phyloP scores from a whole-genome alignment of 2,329 filamentous ascomycete genomes.

The Ascochyta lentis region DNA sequence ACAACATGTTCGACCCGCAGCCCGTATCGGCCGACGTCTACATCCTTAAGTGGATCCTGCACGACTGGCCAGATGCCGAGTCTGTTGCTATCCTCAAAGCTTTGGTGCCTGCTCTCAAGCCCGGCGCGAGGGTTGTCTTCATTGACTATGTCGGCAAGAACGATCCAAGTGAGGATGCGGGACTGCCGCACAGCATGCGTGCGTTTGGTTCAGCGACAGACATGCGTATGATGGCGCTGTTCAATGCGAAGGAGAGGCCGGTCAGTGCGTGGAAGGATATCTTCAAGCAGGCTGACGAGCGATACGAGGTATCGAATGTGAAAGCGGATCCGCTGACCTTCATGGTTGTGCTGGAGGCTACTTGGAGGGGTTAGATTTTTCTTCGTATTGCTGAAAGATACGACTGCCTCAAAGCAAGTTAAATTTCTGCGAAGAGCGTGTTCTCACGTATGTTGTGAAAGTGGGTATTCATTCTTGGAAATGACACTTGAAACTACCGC shows the following conservation, averaged over 20 bases:
- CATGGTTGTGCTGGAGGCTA: conserved; percentile 38
- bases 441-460: too few species aligned
- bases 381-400: too few species aligned
- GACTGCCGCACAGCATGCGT: conserved; percentile 32
- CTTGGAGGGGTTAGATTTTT: conserved; percentile 26
- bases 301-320: conserved; percentile 50
- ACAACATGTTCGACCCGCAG: conserved; percentile 67
- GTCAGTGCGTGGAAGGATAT: conserved; percentile 56
- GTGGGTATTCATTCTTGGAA: too few species aligned
- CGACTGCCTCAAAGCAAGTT: too few species aligned
- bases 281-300: conserved; percentile 55
- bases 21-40: conserved; percentile 61
- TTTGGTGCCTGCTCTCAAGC: conserved; percentile 63
- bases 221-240: conserved; percentile 59
- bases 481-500: too few species aligned
- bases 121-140: conserved; percentile 58
- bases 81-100: conserved; percentile 47
- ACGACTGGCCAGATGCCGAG: conserved; percentile 66
- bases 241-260: conserved; percentile 58
- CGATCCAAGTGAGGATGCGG: conserved; percentile 17
- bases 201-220: conserved; percentile 51
- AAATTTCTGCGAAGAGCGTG: too few species aligned
- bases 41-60: conserved; percentile 65
- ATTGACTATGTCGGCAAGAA: conserved; percentile 47
- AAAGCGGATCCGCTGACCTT: conserved; percentile 33